Conservation (phyloP, 495 filamentous ascomycete genomes). For the Aspergillus avenaceus region DNA sequence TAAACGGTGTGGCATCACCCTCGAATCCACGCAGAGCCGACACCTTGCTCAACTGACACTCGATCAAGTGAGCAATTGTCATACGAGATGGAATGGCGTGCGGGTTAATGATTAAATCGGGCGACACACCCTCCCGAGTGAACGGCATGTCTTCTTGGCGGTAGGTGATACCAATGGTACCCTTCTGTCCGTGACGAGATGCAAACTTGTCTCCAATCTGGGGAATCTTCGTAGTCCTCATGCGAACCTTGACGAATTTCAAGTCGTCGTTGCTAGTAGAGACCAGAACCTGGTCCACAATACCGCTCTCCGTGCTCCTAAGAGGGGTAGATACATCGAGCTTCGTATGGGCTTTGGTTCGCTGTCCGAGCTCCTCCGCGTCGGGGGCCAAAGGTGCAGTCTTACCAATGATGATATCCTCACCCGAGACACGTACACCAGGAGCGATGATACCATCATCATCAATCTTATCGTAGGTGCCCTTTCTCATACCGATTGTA, state of each 20-base stretch:
- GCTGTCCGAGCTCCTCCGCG: constrained; percentile 87
- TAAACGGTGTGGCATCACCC: constrained; percentile 97
- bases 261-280: constrained; percentile 82
- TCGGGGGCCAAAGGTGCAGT: constrained; percentile 90
- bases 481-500: constrained; percentile 85
- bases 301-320: constrained; percentile 91
- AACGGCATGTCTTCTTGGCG: constrained; percentile 99
- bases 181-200: constrained; percentile 98
- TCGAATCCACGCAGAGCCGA: constrained; percentile 85
- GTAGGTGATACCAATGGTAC: constrained; percentile 97
- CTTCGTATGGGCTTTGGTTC: constrained; percentile 84
- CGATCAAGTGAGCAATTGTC: constrained; percentile 99
- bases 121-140: constrained; percentile 82
- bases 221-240: constrained; percentile 94
- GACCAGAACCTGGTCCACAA: constrained; percentile 87
- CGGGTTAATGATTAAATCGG: constrained; percentile 97
- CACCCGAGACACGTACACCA: constrained; percentile 88
- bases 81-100: constrained; percentile 99
- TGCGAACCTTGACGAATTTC: constrained; percentile 93
- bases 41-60: constrained; percentile 95
- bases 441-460: constrained; percentile 91
- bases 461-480: constrained; percentile 97
- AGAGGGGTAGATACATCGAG: constrained; percentile 92
- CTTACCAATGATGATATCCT: constrained; percentile 99
- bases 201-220: constrained; percentile 99